phyloP scores from a whole-genome alignment of 306 rosid species.

The Vachellia pachyceras region DNA sequence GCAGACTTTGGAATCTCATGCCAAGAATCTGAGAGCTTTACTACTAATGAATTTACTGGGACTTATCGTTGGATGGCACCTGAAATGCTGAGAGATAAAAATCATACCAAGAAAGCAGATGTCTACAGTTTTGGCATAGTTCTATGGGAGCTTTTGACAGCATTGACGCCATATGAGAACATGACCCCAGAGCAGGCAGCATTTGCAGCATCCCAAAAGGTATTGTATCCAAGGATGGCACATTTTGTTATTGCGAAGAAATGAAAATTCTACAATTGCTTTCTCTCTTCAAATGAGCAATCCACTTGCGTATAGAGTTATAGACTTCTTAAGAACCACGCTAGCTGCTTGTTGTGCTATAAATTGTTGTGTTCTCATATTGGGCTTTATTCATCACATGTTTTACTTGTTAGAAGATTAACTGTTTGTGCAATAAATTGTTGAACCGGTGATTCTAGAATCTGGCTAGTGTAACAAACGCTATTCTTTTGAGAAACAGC shows the following conservation, averaged over 20 bases:
- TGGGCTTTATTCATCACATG: constrained; percentile 1
- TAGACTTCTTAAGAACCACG: not conserved
- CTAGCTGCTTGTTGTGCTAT: not conserved
- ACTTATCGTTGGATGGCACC: constrained; percentile 99
- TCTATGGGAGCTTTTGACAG: constrained; percentile 95
- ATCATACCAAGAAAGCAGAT: constrained; percentile 91
- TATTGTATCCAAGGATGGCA: constrained; percentile 35
- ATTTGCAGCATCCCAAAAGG: constrained; percentile 96
- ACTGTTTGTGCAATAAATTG: constrained; percentile 10
- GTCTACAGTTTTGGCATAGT: constrained; percentile 97
- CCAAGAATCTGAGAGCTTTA: constrained; percentile 80
- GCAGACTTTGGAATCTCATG: constrained; percentile 98
- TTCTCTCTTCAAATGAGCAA: constrained; percentile 8
- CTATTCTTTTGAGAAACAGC: not conserved
- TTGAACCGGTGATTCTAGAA: not conserved
- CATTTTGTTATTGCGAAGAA: constrained; percentile 8
- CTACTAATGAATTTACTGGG: constrained; percentile 83
- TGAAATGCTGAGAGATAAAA: constrained; percentile 90
- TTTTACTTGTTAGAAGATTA: not conserved
- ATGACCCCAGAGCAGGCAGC: constrained; percentile 99
- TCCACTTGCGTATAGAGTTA: constrained; percentile 12
- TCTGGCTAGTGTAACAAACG: not conserved
- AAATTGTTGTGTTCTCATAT: constrained; percentile 9
- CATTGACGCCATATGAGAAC: constrained; percentile 81
- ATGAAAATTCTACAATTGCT: constrained; percentile 9